Percentiles rank a stretch among this genome's conserved stretches.
These are phyloP conservation scores for Cladosporium oxysporum DNA, from an alignment of 2,329 filamentous ascomycete genomes.

Conservation along the genomic window DNA sequence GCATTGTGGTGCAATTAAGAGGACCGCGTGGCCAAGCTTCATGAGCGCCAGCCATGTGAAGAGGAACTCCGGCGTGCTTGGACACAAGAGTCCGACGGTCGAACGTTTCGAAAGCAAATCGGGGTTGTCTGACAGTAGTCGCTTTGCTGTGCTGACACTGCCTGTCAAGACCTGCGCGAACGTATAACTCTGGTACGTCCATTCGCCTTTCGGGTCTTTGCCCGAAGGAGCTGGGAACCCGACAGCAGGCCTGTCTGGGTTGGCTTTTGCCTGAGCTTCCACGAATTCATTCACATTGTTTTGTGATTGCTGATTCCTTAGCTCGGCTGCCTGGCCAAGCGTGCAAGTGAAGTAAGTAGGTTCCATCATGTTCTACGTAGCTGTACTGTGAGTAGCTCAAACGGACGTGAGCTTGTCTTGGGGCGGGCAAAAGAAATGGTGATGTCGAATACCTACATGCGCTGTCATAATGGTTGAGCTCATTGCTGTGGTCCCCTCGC, in stretches of 20 bases:
- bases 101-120: constrained; percentile 23
- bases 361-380: constrained; percentile 9
- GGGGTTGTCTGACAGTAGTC: constrained; percentile 30
- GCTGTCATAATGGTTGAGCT: constrained; percentile 11
- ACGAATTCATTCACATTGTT: constrained; percentile 54
- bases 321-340: constrained; percentile 54
- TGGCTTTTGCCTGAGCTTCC: constrained; percentile 46
- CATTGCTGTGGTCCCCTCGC: constrained; percentile 12
- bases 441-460: not conserved
- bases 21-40: constrained; percentile 54
- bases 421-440: not conserved
- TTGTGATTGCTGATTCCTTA: constrained; percentile 43
- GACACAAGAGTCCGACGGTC: constrained; percentile 56
- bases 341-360: constrained; percentile 63
- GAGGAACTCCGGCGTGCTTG: constrained; percentile 60
- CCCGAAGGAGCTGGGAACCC: constrained; percentile 48
- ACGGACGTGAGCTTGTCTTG: not conserved
- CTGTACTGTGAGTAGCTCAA: not conserved
- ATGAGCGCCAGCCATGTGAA: constrained; percentile 63
- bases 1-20: constrained; percentile 58
- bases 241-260: constrained; percentile 49
- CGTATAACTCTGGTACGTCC: constrained; percentile 36
- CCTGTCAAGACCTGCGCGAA: constrained; percentile 40
- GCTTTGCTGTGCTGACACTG: constrained; percentile 40
- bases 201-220: constrained; percentile 17